Evolutionary conservation across 306 rosid genomes (phyloP).

Genomic region (Pterocarpus santalinus): DNA sequence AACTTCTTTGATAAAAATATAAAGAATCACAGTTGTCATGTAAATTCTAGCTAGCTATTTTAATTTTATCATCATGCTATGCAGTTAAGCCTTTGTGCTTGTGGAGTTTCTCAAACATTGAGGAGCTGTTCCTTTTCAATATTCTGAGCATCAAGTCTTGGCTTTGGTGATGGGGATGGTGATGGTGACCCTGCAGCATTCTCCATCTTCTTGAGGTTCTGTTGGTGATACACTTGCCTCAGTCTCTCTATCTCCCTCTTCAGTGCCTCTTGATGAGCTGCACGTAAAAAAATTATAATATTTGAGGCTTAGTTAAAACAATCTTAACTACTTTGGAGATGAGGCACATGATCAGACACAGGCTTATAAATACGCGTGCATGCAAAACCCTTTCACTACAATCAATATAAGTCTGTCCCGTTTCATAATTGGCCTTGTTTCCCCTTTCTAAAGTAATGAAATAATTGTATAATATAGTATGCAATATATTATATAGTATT

Average conservation of each 20-base stretch:
- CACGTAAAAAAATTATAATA: conserved; percentile 18
- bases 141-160: conserved; percentile 48
- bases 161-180: conserved; percentile 22
- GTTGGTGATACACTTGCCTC: conserved; percentile 87
- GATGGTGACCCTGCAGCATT: conserved; percentile 52
- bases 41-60: conserved; percentile 35
- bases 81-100: neutral
- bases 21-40: conserved; percentile 48
- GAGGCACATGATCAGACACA: conserved; percentile 50
- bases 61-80: neutral
- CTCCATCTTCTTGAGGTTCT: conserved; percentile 61
- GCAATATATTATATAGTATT: neutral
- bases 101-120: conserved; percentile 45
- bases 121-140: conserved; percentile 67
- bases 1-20: conserved; percentile 40
- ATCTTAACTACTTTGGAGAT: conserved; percentile 26
- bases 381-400: conserved; percentile 52
- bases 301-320: conserved; percentile 36
- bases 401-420: conserved; percentile 31
- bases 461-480: neutral
- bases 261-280: conserved; percentile 98
- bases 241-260: conserved; percentile 97
- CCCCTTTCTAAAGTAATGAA: conserved; percentile 40
- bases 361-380: conserved; percentile 49
- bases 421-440: conserved; percentile 49